Evolutionary conservation across 2,329 filamentous ascomycete species (phyloP).

Genomic region (Coccinonectria pachysandricola): DNA sequence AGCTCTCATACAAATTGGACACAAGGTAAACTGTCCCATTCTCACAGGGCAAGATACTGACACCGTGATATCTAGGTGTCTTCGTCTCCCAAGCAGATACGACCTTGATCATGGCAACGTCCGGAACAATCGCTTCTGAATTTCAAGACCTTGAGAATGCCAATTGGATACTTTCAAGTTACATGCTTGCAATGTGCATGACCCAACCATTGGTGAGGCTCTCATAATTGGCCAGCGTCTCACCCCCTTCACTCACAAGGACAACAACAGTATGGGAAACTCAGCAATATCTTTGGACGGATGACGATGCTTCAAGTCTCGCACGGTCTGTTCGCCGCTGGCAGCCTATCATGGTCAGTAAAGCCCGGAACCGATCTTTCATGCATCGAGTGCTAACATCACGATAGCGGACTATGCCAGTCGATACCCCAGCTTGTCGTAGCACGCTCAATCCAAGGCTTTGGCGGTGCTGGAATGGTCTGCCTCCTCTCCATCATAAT

Average conservation of each 20-base stretch:
- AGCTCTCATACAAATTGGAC: too few relatives aligned
- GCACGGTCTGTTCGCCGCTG: constrained; percentile 3
- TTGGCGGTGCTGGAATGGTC: constrained; percentile 6
- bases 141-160: constrained; percentile 5
- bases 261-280: constrained; percentile 5
- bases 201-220: too few relatives aligned
- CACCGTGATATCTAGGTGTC: too few relatives aligned
- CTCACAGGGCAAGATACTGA: too few relatives aligned
- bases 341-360: constrained; percentile 2
- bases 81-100: constrained; percentile 6
- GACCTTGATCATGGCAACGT: constrained; percentile 5
- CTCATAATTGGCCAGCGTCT: too few relatives aligned
- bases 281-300: constrained; percentile 5
- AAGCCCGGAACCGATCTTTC: too few relatives aligned
- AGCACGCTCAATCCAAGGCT: constrained; percentile 2
- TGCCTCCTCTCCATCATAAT: constrained; percentile 3
- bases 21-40: too few relatives aligned
- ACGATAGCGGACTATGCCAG: not conserved
- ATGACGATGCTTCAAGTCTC: constrained; percentile 2
- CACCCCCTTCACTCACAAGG: too few relatives aligned
- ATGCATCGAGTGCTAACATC: not conserved
- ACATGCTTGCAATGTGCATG: constrained; percentile 2
- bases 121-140: constrained; percentile 3
- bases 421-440: constrained; percentile 2
- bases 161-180: constrained; percentile 3